These are phyloP conservation scores for Picochlorum sp. DNA, from an alignment of 139 green algal genomes.

Conservation along the genomic window DNA sequence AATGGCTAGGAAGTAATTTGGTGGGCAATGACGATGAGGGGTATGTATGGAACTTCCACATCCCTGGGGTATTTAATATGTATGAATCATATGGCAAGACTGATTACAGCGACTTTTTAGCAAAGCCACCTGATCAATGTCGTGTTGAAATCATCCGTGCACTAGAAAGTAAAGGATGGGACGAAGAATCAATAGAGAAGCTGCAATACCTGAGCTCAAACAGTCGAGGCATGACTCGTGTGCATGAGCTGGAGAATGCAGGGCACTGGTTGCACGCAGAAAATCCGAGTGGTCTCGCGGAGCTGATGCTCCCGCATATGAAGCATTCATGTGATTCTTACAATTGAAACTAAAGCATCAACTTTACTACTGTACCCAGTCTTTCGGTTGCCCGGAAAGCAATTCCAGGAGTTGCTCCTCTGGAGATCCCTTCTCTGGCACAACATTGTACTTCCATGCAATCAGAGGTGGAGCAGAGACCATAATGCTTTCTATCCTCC, in stretches of 20 bases:
- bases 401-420: slow-evolving; percentile 62
- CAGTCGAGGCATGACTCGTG: slow-evolving; percentile 6
- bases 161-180: slow-evolving; percentile 48
- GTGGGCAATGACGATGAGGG: slow-evolving; percentile 6
- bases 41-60: slow-evolving; percentile 30
- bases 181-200: slow-evolving; percentile 14
- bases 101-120: slow-evolving; percentile 42
- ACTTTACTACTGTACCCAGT: background rate
- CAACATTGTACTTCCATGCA: slow-evolving; percentile 74
- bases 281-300: slow-evolving; percentile 51
- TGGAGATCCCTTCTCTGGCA: slow-evolving; percentile 38
- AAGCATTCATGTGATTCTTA: background rate
- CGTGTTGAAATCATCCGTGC: slow-evolving; percentile 57
- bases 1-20: slow-evolving; percentile 76
- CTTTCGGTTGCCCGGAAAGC: slow-evolving; percentile 39
- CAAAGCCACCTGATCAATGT: slow-evolving; percentile 32
- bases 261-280: slow-evolving; percentile 76
- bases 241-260: slow-evolving; percentile 47
- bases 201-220: slow-evolving; percentile 10
- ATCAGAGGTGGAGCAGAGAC: slow-evolving; percentile 86
- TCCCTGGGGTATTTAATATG: slow-evolving; percentile 50
- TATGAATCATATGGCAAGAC: slow-evolving; percentile 55
- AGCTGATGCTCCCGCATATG: slow-evolving; percentile 31
- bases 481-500: slow-evolving; percentile 92
- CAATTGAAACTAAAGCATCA: background rate